Conservation (phyloP, 2,329 filamentous ascomycete genomes). For the Lojkania enalia region DNA sequence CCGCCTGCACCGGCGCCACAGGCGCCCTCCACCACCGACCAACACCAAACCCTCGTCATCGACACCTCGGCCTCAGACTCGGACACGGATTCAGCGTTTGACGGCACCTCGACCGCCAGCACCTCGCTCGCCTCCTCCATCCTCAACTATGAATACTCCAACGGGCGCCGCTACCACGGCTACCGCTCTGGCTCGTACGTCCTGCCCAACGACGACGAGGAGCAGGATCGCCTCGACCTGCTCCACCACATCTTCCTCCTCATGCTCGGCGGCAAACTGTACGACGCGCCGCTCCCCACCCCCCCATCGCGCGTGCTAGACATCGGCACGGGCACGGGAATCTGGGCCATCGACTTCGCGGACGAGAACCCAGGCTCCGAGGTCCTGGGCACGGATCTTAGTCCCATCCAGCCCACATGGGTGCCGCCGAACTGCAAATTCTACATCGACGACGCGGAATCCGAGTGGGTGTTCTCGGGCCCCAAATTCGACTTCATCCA, state of each 20-base stretch:
- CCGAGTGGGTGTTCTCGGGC: conserved; percentile 43
- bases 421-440: conserved; percentile 47
- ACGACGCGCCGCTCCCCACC: conserved; percentile 33
- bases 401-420: conserved; percentile 45
- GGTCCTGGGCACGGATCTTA: conserved; percentile 44
- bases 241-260: conserved; percentile 45
- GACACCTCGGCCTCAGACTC: conserved; percentile 23
- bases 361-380: conserved; percentile 39
- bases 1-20: not conserved
- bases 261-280: conserved; percentile 42
- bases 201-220: conserved; percentile 44
- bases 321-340: conserved; percentile 47
- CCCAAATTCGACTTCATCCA: conserved; percentile 41
- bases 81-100: conserved; percentile 39
- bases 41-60: not conserved
- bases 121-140: conserved; percentile 43
- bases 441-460: conserved; percentile 48
- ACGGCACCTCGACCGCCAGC: conserved; percentile 26
- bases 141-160: conserved; percentile 44
- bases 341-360: conserved; percentile 47
- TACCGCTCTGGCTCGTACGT: conserved; percentile 41
- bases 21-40: not conserved
- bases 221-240: conserved; percentile 45
- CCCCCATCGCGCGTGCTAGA: conserved; percentile 35
- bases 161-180: conserved; percentile 45